phyloP scores from a whole-genome alignment of 1,284 basidiomycete species.

The Macrocystidia cucumis region DNA sequence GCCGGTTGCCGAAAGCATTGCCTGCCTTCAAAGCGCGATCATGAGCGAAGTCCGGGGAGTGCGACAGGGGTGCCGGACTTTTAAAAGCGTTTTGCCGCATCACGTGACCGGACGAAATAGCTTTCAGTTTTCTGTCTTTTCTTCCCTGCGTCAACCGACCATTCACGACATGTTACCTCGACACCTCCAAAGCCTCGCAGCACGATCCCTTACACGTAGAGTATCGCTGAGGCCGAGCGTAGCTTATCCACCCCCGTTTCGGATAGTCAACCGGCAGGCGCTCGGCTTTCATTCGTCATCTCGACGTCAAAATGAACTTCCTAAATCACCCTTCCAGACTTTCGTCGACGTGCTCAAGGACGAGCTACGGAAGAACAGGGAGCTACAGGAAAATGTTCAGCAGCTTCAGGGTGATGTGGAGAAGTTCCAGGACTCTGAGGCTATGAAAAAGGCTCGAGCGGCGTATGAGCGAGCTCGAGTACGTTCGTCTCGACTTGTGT shows the following conservation, averaged over 20 bases:
- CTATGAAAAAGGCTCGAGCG: constrained; percentile 88
- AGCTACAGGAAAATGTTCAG: constrained; percentile 94
- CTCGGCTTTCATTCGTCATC: constrained; percentile 66
- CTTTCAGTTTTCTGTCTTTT: constrained; percentile 3
- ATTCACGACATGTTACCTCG: constrained; percentile 26
- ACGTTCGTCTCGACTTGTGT: constrained; percentile 22
- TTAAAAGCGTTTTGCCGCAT: too few relatives aligned
- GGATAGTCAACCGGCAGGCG: constrained; percentile 25
- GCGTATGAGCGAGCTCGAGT: constrained; percentile 94
- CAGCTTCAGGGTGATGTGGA: constrained; percentile 96
- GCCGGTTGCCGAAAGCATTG: too few relatives aligned
- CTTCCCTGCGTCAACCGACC: neutral
- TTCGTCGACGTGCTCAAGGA: constrained; percentile 93
- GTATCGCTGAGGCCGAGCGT: constrained; percentile 15
- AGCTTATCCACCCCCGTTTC: constrained; percentile 28
- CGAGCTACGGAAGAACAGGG: constrained; percentile 90
- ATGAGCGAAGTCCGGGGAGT: too few relatives aligned
- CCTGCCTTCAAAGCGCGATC: too few relatives aligned
- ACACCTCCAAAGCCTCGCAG: constrained; percentile 28
- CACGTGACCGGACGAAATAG: too few relatives aligned
- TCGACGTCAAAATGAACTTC: constrained; percentile 53
- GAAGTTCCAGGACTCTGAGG: constrained; percentile 94
- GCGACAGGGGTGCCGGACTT: too few relatives aligned
- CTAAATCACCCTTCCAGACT: constrained; percentile 91
- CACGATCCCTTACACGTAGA: constrained; percentile 23